phyloP scores from a whole-genome alignment of 805 yeast species.

The Tetrapisispora arboricola region DNA sequence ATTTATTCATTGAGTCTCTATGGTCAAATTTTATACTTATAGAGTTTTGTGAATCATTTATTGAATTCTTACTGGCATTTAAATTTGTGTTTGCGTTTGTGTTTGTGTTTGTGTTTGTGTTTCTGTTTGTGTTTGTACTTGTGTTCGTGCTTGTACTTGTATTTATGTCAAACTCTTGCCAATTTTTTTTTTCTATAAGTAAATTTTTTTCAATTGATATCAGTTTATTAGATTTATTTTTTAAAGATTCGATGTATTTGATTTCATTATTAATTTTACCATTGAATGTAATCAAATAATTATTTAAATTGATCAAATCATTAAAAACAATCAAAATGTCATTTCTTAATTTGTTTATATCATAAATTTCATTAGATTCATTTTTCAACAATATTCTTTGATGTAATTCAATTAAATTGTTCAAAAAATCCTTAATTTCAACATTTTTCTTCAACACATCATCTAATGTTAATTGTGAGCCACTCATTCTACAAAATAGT shows the following conservation, averaged over 20 bases:
- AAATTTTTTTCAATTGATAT: constrained; percentile 7
- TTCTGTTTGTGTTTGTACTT: too few relatives aligned
- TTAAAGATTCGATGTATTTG: constrained; percentile 6
- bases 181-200: constrained; percentile 3
- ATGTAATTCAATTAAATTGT: constrained; percentile 15
- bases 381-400: constrained; percentile 11
- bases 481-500: not conserved
- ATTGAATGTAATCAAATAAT: constrained; percentile 17
- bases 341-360: constrained; percentile 16
- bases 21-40: constrained; percentile 6
- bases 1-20: constrained; percentile 13
- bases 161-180: too few relatives aligned
- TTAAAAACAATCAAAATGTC: constrained; percentile 23
- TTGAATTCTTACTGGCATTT: not conserved
- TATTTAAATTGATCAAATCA: constrained; percentile 20
- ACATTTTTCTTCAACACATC: constrained; percentile 18
- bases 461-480: constrained; percentile 7
- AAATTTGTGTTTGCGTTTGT: not conserved
- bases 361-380: constrained; percentile 3
- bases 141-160: too few relatives aligned
- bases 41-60: not conserved
- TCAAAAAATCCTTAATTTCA: constrained; percentile 15
- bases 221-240: constrained; percentile 9
- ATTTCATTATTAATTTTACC: constrained; percentile 20
- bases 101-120: not conserved